Evolutionary conservation across 176 grass and related monocot genomes (phyloP).

Genomic region (Tillandsia fasciculata): DNA sequence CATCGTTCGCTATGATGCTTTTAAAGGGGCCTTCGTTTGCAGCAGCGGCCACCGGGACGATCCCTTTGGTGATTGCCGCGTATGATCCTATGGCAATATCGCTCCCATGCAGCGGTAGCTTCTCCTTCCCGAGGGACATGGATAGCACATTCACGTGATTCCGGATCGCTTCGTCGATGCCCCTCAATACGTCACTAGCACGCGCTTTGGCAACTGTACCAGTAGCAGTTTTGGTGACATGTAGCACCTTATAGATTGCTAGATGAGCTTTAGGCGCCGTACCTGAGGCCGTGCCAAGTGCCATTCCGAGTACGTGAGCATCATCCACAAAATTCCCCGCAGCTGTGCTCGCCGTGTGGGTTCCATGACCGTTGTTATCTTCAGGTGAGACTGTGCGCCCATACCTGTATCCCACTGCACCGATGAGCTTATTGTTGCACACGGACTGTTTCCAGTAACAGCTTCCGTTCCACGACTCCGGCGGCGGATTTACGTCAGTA

Average conservation of each 20-base stretch:
- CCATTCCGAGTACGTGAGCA: conserved; percentile 31
- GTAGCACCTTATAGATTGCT: background rate
- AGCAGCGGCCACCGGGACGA: conserved; percentile 41
- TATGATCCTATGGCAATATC: background rate
- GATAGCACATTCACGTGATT: conserved; percentile 80
- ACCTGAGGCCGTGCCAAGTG: conserved; percentile 36
- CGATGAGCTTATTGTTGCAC: conserved; percentile 88
- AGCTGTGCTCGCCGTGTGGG: conserved; percentile 56
- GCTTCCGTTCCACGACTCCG: conserved; percentile 46
- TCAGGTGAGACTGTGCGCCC: conserved; percentile 33
- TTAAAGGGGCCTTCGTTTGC: conserved; percentile 37
- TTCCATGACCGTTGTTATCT: conserved; percentile 31
- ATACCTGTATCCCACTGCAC: conserved; percentile 17
- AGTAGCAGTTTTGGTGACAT: background rate
- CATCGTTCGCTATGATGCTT: conserved; percentile 49
- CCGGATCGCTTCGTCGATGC: conserved; percentile 57
- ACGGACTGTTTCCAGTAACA: conserved; percentile 46
- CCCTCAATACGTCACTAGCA: conserved; percentile 39
- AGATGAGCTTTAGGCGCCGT: conserved; percentile 63
- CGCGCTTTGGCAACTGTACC: background rate
- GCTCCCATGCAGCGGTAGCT: background rate
- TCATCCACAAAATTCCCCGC: conserved; percentile 40
- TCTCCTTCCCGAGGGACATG: conserved; percentile 32
- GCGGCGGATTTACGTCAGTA: conserved; percentile 41
- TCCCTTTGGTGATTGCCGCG: conserved; percentile 9